A percentile compares a stretch with the other conserved stretches of the same genome.
Evolutionary conservation across 305 asterid genomes (phyloP).

Genomic region (Petunia hybrid): DNA sequence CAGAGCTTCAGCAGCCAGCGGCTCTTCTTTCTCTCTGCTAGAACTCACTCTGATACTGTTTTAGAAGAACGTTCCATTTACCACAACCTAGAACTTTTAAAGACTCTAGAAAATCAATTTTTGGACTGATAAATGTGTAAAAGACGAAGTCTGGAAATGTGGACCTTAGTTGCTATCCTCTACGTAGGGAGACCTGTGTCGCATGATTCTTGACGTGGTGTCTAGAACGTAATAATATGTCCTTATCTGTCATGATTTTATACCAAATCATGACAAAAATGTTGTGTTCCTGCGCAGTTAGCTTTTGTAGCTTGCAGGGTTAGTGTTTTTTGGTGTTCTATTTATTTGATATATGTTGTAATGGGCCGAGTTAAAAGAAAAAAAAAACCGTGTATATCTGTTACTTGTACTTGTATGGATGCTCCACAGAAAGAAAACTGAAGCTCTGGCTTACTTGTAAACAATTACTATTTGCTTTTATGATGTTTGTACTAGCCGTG

Average conservation of each 20-base stretch:
- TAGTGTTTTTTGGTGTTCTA: neutral
- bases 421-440: neutral
- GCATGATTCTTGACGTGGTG: neutral
- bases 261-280: neutral
- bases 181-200: neutral
- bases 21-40: neutral
- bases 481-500: neutral
- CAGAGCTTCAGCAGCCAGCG: neutral
- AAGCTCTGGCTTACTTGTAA: neutral
- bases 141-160: neutral
- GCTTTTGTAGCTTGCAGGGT: constrained; percentile 4
- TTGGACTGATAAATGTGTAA: neutral
- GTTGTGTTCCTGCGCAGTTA: neutral
- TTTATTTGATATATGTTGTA: neutral
- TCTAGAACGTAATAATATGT: neutral
- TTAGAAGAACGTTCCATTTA: constrained; percentile 1
- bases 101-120: neutral
- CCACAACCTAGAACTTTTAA: neutral
- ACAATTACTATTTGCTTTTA: neutral
- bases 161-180: neutral
- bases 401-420: neutral
- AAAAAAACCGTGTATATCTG: no score
- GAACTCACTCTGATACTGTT: neutral
- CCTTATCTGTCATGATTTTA: neutral
- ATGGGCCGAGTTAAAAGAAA: neutral